Evolutionary conservation across 345 rosid species (phyloP).

Genomic region (Passiflora organensis): DNA sequence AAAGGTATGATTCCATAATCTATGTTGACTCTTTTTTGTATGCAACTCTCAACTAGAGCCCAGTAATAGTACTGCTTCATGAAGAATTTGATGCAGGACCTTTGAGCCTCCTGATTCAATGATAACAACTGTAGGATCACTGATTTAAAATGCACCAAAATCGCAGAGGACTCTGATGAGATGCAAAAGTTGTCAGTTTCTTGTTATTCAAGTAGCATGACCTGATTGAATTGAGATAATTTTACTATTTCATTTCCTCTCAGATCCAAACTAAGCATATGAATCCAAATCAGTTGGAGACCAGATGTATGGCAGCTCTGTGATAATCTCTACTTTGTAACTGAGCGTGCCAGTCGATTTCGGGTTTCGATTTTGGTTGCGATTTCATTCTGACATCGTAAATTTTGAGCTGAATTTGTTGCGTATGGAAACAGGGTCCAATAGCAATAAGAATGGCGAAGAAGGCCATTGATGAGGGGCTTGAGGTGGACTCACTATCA

Average conservation of each 20-base stretch:
- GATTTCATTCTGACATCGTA: too few relatives aligned
- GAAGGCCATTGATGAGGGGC: constrained; percentile 66
- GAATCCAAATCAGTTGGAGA: neutral
- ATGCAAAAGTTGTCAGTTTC: too few relatives aligned
- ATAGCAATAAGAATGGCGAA: constrained; percentile 81
- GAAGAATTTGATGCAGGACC: neutral
- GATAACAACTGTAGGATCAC: neutral
- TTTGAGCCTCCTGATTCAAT: neutral
- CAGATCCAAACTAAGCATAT: neutral
- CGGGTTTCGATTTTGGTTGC: too few relatives aligned
- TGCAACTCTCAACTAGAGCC: neutral
- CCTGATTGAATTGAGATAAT: neutral
- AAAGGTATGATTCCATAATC: constrained; percentile 38
- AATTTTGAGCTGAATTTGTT: neutral
- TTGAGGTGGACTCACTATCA: constrained; percentile 47
- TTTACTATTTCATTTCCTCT: neutral
- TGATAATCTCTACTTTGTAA: too few relatives aligned
- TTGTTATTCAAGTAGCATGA: neutral
- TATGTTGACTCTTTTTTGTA: neutral
- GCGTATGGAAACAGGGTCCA: constrained; percentile 49
- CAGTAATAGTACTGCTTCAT: neutral
- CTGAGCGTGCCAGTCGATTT: too few relatives aligned
- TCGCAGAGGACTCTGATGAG: neutral
- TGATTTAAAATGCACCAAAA: neutral
- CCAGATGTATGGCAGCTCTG: neutral